Conservation (phyloP, 2,329 filamentous ascomycete species). For the Phyllosticta paracitricarpa region DNA sequence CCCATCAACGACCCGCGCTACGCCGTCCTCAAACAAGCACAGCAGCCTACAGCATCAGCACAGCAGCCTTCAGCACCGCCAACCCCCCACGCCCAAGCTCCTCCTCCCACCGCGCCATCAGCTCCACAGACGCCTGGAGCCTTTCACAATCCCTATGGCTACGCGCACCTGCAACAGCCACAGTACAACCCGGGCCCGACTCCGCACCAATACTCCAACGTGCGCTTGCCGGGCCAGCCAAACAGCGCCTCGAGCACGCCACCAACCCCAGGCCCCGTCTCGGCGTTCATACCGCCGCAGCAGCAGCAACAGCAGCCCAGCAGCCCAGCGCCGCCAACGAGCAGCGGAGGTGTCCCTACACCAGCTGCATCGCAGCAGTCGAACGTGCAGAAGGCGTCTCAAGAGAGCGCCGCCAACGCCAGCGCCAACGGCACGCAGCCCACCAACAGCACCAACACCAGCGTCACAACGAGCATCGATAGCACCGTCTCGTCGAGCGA, state of each 20-base stretch:
- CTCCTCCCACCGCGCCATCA: slow-evolving; percentile 22
- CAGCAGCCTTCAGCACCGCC: slow-evolving; percentile 2
- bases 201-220: slow-evolving; percentile 4
- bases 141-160: slow-evolving; percentile 20
- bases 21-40: not conserved
- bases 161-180: slow-evolving; percentile 1
- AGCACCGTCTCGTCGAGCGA: not conserved
- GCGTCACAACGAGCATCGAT: not conserved
- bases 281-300: not conserved
- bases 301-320: not conserved
- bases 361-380: not conserved
- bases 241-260: not conserved
- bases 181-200: slow-evolving; percentile 1
- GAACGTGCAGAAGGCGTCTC: not conserved
- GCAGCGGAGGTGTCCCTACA: not conserved
- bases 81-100: slow-evolving; percentile 11
- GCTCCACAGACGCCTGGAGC: slow-evolving; percentile 15
- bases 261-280: not conserved
- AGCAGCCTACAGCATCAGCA: not conserved
- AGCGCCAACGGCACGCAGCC: not conserved
- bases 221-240: slow-evolving; percentile 4
- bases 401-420: not conserved
- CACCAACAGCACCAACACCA: not conserved
- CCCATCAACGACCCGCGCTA: slow-evolving; percentile 43
- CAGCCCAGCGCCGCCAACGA: not conserved